Base-by-base conservation (phyloP, 2,329 filamentous ascomycete species). In the Orbilia ellipsospora region DNA sequence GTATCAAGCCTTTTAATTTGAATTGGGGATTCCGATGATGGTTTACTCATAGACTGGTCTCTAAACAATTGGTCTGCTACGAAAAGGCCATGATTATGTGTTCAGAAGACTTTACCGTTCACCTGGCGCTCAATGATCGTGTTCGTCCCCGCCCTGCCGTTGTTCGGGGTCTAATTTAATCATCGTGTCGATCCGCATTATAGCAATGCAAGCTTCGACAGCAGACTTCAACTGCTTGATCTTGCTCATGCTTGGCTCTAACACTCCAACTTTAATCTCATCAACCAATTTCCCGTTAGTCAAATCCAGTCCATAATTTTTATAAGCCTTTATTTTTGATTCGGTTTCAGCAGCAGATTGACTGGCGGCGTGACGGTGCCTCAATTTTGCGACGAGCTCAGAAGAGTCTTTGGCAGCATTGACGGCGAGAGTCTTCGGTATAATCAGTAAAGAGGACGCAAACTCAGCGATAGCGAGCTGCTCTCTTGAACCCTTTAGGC, bases 221-320 rank as follows among this genome's bases (percentile, higher is more conserved):
- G 95, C 95, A 84, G 92, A 96, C 90, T 99, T 99, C 81, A 79
- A 48, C 18, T 98, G 95, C 84, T 94, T 91, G 79, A 99, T 88
- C 87, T 99, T 99, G 88, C 94, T 97, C 86, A 99, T 93, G 84
- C 92, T 96, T 36, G 95, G 95, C 86, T 99, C 95, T 81, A 99
- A 84, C 77, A 99, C 94, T 81, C 95, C 95, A 12, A 92, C 90
- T 88, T 98, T 98, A 81, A 99, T 86, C 85, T 93, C 90, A 83
- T 99, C 95, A 66, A 94, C 90, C 72, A 98, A 92, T 82, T 93
- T 94, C 79, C 95, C 95, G 82, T 92, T 93, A 69, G 86, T 86
- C 80, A 99, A 86, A 83, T 99, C 96, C 72, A 99, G 86, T 60
- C 95, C 95, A 83, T 99, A 99, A 87, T 99, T 99, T 85, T 94